Base-by-base conservation (phyloP, 169 alveolate genomes). In the Eimeria acervulina region DNA sequence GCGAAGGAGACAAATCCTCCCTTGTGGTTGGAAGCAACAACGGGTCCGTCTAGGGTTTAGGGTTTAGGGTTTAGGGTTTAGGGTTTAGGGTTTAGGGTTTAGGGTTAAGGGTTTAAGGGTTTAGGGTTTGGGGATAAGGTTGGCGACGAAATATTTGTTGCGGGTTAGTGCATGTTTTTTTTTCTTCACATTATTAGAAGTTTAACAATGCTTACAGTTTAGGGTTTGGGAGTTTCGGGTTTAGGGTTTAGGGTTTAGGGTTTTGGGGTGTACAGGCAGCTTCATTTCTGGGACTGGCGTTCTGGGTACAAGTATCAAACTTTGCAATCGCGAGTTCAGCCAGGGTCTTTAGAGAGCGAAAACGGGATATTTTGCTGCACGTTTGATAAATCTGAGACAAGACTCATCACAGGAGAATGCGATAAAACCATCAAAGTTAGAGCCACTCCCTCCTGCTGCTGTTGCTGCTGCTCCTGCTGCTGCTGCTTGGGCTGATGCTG, bases 391-490 rank as follows among this genome's bases (percentile, higher is more conserved):
- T 98, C 99, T 94, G 99, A 98, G 93, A 97, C 99, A 61, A 98
- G 99, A 93, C 95, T 99, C 84, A 98, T 99, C 59, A 99, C 99
- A 33, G 99, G 99, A 21, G 99, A 99, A 94, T 99, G 99, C 87
- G 99, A 99, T 97, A 99, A 99, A 97, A 99, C 99, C 17, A 99
- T 99, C 76, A 99, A 99, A 98, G 98, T n/a, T n/a, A n/a, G n/a
- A n/a, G n/a, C n/a, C n/a, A n/a, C n/a, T n/a, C n/a, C n/a, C n/a
- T n/a, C n/a, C n/a, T n/a, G n/a, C n/a, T n/a, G n/a, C n/a, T n/a
- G n/a, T n/a, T n/a, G n/a, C n/a, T n/a, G n/a, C n/a, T n/a, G n/a
- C n/a, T n/a, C n/a, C n/a, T n/a, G n/a, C n/a, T n/a, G n/a, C n/a
- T n/a, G n/a, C n/a, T n/a, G n/a, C n/a, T n/a, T n/a, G n/a, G n/a